A percentile compares a stretch with the other conserved stretches of the same genome.
phyloP scores from a whole-genome alignment of 2,329 filamentous ascomycete species.

The Trichoderma sp. region DNA sequence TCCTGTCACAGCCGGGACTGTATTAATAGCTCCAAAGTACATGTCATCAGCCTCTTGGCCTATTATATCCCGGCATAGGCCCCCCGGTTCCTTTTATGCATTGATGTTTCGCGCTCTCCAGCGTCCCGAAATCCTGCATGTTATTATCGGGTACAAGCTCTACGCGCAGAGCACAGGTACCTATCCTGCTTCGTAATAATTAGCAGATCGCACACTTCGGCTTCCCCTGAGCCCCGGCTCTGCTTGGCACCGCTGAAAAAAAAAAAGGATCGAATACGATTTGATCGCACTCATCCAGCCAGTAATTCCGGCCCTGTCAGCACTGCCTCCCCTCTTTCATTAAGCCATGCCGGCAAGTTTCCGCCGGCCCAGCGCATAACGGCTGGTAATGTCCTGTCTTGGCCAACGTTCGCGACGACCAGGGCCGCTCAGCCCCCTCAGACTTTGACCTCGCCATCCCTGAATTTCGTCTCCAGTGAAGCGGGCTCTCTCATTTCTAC shows the following conservation, averaged over 20 bases:
- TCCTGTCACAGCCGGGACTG: not conserved
- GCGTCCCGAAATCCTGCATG: not conserved
- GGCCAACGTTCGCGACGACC: conserved; percentile 5
- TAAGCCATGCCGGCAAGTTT: conserved; percentile 17
- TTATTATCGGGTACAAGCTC: not conserved
- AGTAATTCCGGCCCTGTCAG: conserved; percentile 19
- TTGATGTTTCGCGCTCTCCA: not conserved
- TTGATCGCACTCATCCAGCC: not conserved
- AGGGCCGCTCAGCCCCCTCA: conserved; percentile 17
- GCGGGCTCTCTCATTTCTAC: conserved; percentile 7
- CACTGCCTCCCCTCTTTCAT: conserved; percentile 17
- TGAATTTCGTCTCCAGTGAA: conserved; percentile 10
- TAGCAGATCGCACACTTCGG: not conserved
- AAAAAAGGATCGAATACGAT: conserved; percentile 18
- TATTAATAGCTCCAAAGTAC: not conserved
- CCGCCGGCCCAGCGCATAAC: conserved; percentile 20
- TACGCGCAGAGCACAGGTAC: not conserved
- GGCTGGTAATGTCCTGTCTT: conserved; percentile 17
- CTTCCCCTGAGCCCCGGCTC: conserved; percentile 8
- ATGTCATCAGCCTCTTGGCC: not conserved
- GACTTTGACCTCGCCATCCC: not conserved
- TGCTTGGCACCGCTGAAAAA: conserved; percentile 1
- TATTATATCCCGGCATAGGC: not conserved
- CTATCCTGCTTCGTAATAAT: not conserved
- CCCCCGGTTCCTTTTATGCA: not conserved